phyloP scores from a whole-genome alignment of 2,329 filamentous ascomycete species.

The Cladophialophora immunda region DNA sequence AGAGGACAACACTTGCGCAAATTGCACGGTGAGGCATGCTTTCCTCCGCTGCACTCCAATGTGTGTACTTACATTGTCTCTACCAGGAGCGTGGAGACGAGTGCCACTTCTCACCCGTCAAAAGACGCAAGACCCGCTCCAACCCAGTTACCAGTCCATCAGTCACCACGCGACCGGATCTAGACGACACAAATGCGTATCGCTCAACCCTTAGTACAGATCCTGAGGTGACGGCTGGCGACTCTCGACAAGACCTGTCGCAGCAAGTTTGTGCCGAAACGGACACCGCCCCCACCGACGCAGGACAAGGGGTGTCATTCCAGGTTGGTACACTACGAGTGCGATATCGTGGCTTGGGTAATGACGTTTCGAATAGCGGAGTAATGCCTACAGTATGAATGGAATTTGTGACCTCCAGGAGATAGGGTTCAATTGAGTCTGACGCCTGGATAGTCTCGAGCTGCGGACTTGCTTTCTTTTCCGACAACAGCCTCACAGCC shows the following conservation, averaged over 20 bases:
- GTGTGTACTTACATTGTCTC: not conserved
- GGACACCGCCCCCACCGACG: not conserved
- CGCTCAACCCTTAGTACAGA: slow-evolving; percentile 12
- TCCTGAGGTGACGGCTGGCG: not conserved
- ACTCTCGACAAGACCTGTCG: not conserved
- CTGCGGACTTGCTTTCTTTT: slow-evolving; percentile 49
- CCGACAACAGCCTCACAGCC: slow-evolving; percentile 45
- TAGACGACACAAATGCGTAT: slow-evolving; percentile 17
- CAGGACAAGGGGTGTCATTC: not conserved
- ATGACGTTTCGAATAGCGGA: slow-evolving; percentile 8
- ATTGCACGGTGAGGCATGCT: slow-evolving; percentile 42
- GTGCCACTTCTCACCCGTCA: slow-evolving; percentile 37
- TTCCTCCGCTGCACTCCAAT: not conserved
- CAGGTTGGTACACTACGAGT: not conserved
- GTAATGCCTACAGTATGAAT: slow-evolving; percentile 30
- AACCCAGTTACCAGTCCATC: slow-evolving; percentile 22
- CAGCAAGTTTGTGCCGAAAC: not conserved
- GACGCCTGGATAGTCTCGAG: slow-evolving; percentile 46
- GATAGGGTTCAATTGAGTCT: slow-evolving; percentile 41
- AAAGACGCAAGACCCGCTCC: slow-evolving; percentile 34
- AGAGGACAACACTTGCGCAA: slow-evolving; percentile 38
- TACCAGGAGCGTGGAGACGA: slow-evolving; percentile 37
- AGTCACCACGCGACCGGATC: not conserved
- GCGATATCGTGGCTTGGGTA: not conserved
- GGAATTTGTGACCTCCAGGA: slow-evolving; percentile 29